A percentile compares a stretch with the other conserved stretches of the same genome.
phyloP scores from a whole-genome alignment of 1,139 yeast genomes.

The Pichia sp. region DNA sequence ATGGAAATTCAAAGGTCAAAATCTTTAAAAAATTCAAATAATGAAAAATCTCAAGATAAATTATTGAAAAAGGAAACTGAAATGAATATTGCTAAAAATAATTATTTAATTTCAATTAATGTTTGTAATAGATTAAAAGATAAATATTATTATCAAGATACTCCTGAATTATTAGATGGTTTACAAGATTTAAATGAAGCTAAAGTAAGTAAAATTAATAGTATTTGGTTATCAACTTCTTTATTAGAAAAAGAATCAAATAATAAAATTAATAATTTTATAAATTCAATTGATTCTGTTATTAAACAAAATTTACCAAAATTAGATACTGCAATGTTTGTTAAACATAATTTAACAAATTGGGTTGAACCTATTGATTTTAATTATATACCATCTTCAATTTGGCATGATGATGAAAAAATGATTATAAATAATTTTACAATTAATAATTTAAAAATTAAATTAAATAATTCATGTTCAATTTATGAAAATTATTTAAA shows the following conservation, averaged over 20 bases:
- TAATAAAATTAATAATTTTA: constrained; percentile 46
- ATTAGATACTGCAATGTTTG: constrained; percentile 84
- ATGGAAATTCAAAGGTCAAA: constrained; percentile 80
- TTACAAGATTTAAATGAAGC: constrained; percentile 81
- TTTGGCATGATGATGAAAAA: constrained; percentile 95
- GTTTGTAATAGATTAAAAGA: constrained; percentile 88
- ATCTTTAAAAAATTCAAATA: constrained; percentile 48
- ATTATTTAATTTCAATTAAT: constrained; percentile 71
- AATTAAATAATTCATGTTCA: constrained; percentile 45
- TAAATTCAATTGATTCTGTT: constrained; percentile 50
- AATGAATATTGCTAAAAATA: constrained; percentile 84
- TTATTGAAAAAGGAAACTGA: constrained; percentile 60
- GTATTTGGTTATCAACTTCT: constrained; percentile 59
- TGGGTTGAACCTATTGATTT: constrained; percentile 91
- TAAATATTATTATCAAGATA: constrained; percentile 86
- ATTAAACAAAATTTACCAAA: constrained; percentile 67
- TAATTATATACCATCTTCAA: constrained; percentile 77
- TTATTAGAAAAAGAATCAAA: constrained; percentile 55
- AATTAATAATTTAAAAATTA: constrained; percentile 56
- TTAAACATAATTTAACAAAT: constrained; percentile 68
- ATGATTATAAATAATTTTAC: constrained; percentile 56
- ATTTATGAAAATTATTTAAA: constrained; percentile 41
- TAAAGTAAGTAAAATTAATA: constrained; percentile 67
- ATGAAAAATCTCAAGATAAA: constrained; percentile 55
- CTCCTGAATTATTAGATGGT: constrained; percentile 86